A percentile compares a stretch with the other conserved stretches of the same genome.
phyloP scores from a whole-genome alignment of 1,284 basidiomycete species.

The Rhodotorula sp. region DNA sequence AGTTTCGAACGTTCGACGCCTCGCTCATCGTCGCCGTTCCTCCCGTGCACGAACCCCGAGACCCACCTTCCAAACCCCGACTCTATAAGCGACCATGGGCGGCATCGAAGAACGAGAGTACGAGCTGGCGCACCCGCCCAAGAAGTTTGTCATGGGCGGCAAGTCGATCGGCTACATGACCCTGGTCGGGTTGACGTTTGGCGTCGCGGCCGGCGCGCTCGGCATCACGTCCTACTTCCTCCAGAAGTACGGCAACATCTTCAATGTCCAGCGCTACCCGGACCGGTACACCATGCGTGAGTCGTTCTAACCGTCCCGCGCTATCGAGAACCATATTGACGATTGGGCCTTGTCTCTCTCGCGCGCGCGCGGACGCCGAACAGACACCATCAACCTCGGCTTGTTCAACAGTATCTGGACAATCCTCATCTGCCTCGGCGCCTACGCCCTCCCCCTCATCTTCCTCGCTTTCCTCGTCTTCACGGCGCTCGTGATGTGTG shows the following conservation, averaged over 20 bases:
- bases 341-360: not conserved
- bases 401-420: constrained; percentile 6
- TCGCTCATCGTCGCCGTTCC: no score
- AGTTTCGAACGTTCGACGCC: no score
- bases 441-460: constrained; percentile 12
- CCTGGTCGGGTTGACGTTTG: constrained; percentile 1
- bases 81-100: not conserved
- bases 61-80: no score
- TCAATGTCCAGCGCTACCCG: constrained; percentile 7
- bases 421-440: constrained; percentile 14
- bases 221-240: not conserved
- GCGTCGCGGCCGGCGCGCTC: not conserved
- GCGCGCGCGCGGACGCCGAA: no score
- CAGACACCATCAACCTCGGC: constrained; percentile 1
- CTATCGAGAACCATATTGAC: not conserved
- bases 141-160: not conserved
- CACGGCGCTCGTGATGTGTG: constrained; percentile 5
- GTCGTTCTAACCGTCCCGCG: no score
- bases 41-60: not conserved
- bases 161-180: not conserved
- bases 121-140: not conserved
- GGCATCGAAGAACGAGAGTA: not conserved
- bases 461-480: constrained; percentile 29
- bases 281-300: constrained; percentile 15
- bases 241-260: constrained; percentile 15